phyloP scores from a whole-genome alignment of 1,139 yeast genomes.

The Cylindricascospora bacillispora region DNA sequence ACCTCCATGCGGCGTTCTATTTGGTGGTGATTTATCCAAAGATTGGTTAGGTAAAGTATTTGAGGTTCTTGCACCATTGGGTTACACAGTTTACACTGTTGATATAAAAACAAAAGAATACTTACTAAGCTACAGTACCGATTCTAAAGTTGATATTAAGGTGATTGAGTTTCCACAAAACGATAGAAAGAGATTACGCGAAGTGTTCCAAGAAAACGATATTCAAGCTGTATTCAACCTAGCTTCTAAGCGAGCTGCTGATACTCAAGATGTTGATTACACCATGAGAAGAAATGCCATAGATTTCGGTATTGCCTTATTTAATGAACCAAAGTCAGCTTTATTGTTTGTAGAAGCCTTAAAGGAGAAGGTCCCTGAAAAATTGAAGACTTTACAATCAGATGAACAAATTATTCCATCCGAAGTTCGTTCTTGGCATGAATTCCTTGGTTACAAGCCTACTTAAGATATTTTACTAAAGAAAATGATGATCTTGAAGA shows the following conservation, averaged over 20 bases:
- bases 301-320: constrained; percentile 91
- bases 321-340: constrained; percentile 93
- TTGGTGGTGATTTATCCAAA: constrained; percentile 83
- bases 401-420: constrained; percentile 49
- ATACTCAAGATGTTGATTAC: constrained; percentile 76
- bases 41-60: constrained; percentile 68
- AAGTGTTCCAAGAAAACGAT: constrained; percentile 76
- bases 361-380: constrained; percentile 53
- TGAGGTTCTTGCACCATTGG: constrained; percentile 45
- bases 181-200: constrained; percentile 86
- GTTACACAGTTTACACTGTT: constrained; percentile 68
- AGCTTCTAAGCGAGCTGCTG: constrained; percentile 81
- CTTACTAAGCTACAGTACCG: constrained; percentile 36
- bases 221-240: constrained; percentile 83
- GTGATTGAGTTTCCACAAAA: constrained; percentile 83
- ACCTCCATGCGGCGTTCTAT: constrained; percentile 79
- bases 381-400: constrained; percentile 30
- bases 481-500: neutral
- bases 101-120: constrained; percentile 59
- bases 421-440: constrained; percentile 94
- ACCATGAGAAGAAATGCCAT: constrained; percentile 98
- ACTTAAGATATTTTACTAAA: constrained; percentile 32
- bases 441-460: constrained; percentile 85
- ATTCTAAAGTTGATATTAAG: constrained; percentile 31
- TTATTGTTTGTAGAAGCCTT: constrained; percentile 76